Evolutionary conservation across 164 flowering plant genomes (phyloP), one percentile per base, ranked within the genome.

Genomic region (Houttuynia cordata): DNA sequence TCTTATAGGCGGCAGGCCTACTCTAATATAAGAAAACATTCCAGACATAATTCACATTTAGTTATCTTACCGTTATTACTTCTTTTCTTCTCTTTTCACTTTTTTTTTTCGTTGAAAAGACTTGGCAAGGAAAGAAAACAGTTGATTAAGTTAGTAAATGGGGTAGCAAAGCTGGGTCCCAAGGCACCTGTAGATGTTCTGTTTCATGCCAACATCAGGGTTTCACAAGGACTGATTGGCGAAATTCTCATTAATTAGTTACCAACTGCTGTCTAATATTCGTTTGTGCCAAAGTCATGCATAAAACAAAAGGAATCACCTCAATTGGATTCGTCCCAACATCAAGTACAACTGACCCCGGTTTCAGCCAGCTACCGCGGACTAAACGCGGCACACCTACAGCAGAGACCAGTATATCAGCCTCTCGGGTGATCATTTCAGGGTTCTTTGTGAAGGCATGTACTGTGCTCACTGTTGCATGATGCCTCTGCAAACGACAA

Each of bases 271-370:
- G 22, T 9, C 22, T 6, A 30, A 2, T 23, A 5, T 4, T 10
- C 12, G 24, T 53, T 53, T 20, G 56, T 20, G 10, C 1, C 56
- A 53, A 18, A 23, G 18, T 57, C 24, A 57, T 19, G 17, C 45
- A 18, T 17, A 21, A n/a, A 57, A 37, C 18, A 57, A 30, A 39
- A 1, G 12, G 47, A 23, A 12, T 73, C 67, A 85, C 87, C 83
- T 86, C 85, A 56, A 89, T 68, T 24, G 93, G 88, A 75, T 68
- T 73, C 53, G 85, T 86, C 10, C 98, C 97, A 4, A 84, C 94
- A 76, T 89, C 98, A 70, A 93, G 68, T n/a, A 93, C 88, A 47
- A 83, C 79, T 3, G 97, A 88, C 65, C 94, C 97, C 10, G 86
- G 90, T 70, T 93, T 89, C 20, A 93, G 73, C 98, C 98, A 93